A percentile compares a stretch with the other conserved stretches of the same genome.
These are phyloP conservation scores for Cairneyella variabilis DNA, from an alignment of 495 filamentous ascomycete species.

Conservation along the genomic window DNA sequence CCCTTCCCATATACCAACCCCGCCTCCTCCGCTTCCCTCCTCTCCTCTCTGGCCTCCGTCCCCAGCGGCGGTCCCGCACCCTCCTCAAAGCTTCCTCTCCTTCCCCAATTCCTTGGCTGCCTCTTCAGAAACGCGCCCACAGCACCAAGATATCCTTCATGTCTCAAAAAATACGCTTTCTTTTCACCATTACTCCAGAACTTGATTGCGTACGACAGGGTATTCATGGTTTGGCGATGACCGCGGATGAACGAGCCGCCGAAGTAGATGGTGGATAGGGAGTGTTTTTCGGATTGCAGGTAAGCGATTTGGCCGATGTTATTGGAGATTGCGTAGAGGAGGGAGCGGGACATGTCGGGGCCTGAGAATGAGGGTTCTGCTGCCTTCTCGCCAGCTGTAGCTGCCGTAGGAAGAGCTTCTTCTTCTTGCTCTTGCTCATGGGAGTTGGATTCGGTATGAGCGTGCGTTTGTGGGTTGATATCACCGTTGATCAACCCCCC, in stretches of 20 bases:
- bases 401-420: too few relatives aligned
- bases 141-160: conserved; percentile 95
- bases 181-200: conserved; percentile 96
- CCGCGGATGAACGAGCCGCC: conserved; percentile 96
- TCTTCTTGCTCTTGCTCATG: too few relatives aligned
- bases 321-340: conserved; percentile 85
- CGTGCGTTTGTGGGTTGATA: conserved; percentile 11
- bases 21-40: background rate
- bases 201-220: conserved; percentile 88
- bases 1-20: too few relatives aligned
- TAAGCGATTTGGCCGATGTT: conserved; percentile 99
- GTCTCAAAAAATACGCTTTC: conserved; percentile 91
- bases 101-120: conserved; percentile 88
- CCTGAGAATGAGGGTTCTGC: conserved; percentile 34
- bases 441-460: background rate
- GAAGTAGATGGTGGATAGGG: conserved; percentile 90
- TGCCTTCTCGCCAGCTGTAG: background rate
- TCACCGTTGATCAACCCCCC: conserved; percentile 57
- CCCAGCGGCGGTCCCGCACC: conserved; percentile 8
- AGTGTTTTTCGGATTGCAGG: conserved; percentile 88
- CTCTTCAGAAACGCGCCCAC: conserved; percentile 92
- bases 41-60: conserved; percentile 16
- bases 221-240: conserved; percentile 96
- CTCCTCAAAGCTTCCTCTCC: conserved; percentile 65
- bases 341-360: conserved; percentile 49